Evolutionary conservation across 306 rosid species (phyloP).

Genomic region (Ammopiptanthus mongolicus): DNA sequence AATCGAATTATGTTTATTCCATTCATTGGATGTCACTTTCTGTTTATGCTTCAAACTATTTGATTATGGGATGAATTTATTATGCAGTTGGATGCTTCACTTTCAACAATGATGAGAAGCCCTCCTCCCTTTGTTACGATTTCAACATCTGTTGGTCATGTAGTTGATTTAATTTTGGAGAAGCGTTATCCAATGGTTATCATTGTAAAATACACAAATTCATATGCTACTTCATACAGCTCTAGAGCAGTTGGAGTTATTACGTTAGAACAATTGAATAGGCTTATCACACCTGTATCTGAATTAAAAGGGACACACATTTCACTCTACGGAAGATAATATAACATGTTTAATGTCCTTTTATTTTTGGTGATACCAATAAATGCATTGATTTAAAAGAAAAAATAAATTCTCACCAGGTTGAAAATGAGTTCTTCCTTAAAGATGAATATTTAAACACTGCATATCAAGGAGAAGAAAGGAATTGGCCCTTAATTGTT

Average conservation of each 20-base stretch:
- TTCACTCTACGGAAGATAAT: slow-evolving; percentile 26
- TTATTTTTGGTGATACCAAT: neutral
- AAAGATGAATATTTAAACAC: neutral
- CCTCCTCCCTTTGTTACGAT: slow-evolving; percentile 60
- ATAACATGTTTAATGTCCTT: neutral
- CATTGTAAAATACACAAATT: slow-evolving; percentile 43
- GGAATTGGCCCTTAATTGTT: neutral
- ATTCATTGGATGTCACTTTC: neutral
- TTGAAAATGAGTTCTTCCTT: neutral
- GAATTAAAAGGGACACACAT: slow-evolving; percentile 25
- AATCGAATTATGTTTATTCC: neutral
- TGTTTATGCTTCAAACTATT: neutral
- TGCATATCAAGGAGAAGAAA: neutral
- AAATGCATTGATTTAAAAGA: neutral
- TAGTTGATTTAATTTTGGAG: slow-evolving; percentile 55
- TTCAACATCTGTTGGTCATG: slow-evolving; percentile 52
- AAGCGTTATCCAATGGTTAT: slow-evolving; percentile 51
- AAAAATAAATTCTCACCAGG: neutral
- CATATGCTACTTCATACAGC: slow-evolving; percentile 29
- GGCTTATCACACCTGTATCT: slow-evolving; percentile 35
- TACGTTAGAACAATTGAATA: slow-evolving; percentile 46
- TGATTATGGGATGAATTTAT: neutral
- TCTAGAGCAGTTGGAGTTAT: slow-evolving; percentile 71
- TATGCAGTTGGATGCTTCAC: slow-evolving; percentile 58
- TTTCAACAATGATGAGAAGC: slow-evolving; percentile 76